A percentile compares a stretch with the other conserved stretches of the same genome.
Evolutionary conservation across 2,329 filamentous ascomycete species (phyloP).

Genomic region (Ceratocystis eucalypticola): DNA sequence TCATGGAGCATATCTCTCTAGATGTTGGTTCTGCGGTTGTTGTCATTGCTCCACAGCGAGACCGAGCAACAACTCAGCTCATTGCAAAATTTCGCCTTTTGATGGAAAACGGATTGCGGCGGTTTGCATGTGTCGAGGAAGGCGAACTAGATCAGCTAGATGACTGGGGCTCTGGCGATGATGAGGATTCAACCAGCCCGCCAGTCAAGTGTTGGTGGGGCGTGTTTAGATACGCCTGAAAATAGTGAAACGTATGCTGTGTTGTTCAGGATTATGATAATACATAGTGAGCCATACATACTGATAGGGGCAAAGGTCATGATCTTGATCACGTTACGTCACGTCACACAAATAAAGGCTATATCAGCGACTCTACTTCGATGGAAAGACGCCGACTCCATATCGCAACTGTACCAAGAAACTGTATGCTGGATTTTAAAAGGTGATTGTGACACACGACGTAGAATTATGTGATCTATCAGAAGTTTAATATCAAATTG

Average conservation of each 20-base stretch:
- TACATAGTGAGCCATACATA: too few species aligned
- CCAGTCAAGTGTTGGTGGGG: slow-evolving; percentile 57
- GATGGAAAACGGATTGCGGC: slow-evolving; percentile 39
- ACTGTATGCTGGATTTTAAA: not conserved
- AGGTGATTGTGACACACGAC: not conserved
- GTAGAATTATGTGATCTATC: not conserved
- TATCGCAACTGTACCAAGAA: not conserved
- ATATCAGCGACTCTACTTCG: not conserved
- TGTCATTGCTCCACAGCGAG: slow-evolving; percentile 68
- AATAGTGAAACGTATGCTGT: not conserved
- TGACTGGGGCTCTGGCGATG: slow-evolving; percentile 52
- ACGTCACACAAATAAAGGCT: not conserved
- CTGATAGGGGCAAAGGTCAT: too few species aligned
- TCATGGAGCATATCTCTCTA: slow-evolving; percentile 51
- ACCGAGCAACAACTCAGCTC: slow-evolving; percentile 50
- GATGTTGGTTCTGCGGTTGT: slow-evolving; percentile 50
- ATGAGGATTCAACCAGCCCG: slow-evolving; percentile 20
- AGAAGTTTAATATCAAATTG: not conserved
- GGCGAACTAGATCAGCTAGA: slow-evolving; percentile 53
- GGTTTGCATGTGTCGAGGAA: slow-evolving; percentile 42
- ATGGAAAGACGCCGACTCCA: not conserved
- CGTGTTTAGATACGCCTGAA: slow-evolving; percentile 33
- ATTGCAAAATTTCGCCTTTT: slow-evolving; percentile 46
- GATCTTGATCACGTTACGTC: too few species aligned
- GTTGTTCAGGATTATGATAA: not conserved